Evolutionary conservation across 345 rosid genomes (phyloP), one percentile per base, ranked within the genome.

Genomic region (Gossypium ekmanianum): DNA sequence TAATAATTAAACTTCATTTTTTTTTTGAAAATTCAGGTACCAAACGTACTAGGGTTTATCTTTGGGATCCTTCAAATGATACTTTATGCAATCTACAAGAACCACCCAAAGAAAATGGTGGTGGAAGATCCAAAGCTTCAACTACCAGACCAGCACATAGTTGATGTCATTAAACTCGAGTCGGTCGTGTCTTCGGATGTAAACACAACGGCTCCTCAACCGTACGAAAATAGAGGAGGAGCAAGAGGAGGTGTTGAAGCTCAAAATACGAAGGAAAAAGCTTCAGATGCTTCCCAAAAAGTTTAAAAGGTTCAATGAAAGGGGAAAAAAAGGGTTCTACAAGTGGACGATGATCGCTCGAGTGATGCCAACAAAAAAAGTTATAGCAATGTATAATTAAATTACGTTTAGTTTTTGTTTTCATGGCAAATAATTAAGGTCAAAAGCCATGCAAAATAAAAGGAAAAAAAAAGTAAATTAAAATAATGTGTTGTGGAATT

Each of bases 51-150:
- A 55, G 99, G 99, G 6, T 91, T 96, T 50, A 12, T 82, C 51
- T 89, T 92, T 11, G 99, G 98, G 2, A 68, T 89, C 8, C 59
- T 87, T 65, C 98, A 93, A 27, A 93, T 90, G 94, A 24, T 85
- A 41, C 97, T 96, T 51, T 96, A 91, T 67, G 51, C 86, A 79
- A 80, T 95, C 9, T 95, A 91, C 78, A 87, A 76, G 74, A 90
- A 88, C 65, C 74, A 85, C 63, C 79, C 83, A 7, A 86, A 82
- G 77, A 81, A 82, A 26, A 79, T 63, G 65, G 84, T 68, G 47
- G 86, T 61, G 43, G 90, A 74, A 51, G 79, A 84, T 1, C 74
- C 84, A 13, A 84, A 81, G 67, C 85, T 83, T 34, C 83, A 88
- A 61, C 55, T 84, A 61, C 41, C 84, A 4, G 91, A 61, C 34